Evolutionary conservation across 306 rosid genomes (phyloP), one percentile per base, ranked within the genome.

Genomic region (Quercus glauca): DNA sequence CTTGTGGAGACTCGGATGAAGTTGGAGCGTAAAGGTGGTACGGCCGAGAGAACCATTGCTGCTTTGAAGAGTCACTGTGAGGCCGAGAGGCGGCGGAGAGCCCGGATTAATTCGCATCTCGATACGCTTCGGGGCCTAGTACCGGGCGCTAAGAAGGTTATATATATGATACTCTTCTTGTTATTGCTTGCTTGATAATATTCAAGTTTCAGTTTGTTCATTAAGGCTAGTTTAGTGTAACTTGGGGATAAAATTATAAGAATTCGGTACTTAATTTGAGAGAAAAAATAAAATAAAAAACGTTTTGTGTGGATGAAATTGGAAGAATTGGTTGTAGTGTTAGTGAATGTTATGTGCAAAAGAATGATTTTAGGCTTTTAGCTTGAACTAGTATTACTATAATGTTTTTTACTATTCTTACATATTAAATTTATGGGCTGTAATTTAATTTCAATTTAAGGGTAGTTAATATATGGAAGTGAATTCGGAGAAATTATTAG

Each of bases 41-140:
- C 85, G 67, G 64, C 84, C 20, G 93, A 92, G 86, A 90, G 94
- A 83, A 88, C 80, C 33, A 43, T 74, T 64, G 88, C 83, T 60
- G 92, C 91, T 65, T 78, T 90, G 87, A 92, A 76, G 90, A 92
- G 69, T 55, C 97, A 92, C 41, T 87, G 94, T 11, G 97, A 92
- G 52, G 97, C 94, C 11, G 94, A 92, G 84, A 85, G 87, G 69
- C 82, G 84, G 73, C 90, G 97, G 51, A 89, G 97, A 60, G 92
- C 94, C 0, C 85, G 94, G 79, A 90, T 92, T 74, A 92, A 87
- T 82, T 73, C 86, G 13, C 92, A 90, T 81, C 89, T 92, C 68
- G 90, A 89, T 53, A 80, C 91, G 6, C 94, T 92, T 79, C 85
- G 92, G 2, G 69, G 68, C 83, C 82, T 87, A 0, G 73, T 89